phyloP scores from a whole-genome alignment of 1,284 basidiomycete genomes.

The Kalmanozyma brasiliensis region DNA sequence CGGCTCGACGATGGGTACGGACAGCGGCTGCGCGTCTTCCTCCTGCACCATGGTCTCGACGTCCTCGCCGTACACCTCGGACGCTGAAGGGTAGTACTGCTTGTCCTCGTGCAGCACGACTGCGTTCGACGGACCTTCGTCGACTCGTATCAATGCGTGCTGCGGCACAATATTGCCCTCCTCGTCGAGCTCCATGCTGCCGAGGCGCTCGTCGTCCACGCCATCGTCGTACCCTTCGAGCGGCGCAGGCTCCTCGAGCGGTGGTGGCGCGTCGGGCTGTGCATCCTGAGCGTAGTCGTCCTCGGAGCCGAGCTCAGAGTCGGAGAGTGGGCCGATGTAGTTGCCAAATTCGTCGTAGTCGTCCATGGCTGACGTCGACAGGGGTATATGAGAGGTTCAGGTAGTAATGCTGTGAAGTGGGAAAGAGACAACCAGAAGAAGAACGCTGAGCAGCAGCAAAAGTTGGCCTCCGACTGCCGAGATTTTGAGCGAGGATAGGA shows the following conservation, averaged over 20 bases:
- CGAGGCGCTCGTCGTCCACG: conserved; percentile 13
- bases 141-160: conserved; percentile 60
- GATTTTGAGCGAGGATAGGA: neutral
- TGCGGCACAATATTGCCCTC: conserved; percentile 63
- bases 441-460: neutral
- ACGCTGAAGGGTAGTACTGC: conserved; percentile 93
- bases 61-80: conserved; percentile 89
- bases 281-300: conserved; percentile 29
- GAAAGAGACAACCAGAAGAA: conserved; percentile 10
- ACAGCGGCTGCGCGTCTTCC: conserved; percentile 93
- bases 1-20: conserved; percentile 94
- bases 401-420: neutral
- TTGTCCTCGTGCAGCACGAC: conserved; percentile 96
- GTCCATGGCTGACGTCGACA: conserved; percentile 46
- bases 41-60: conserved; percentile 98
- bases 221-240: conserved; percentile 80
- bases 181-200: conserved; percentile 70
- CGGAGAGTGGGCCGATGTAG: conserved; percentile 67
- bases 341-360: conserved; percentile 68
- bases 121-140: conserved; percentile 75
- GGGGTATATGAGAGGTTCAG: conserved; percentile 22
- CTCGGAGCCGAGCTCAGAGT: conserved; percentile 56
- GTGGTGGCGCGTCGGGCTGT: conserved; percentile 8
- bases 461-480: conserved; percentile 35
- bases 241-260: conserved; percentile 32